Evolutionary conservation across 2,329 filamentous ascomycete species (phyloP), one percentile per base, ranked within the genome.

Genomic region (Hypoxylon sp.): DNA sequence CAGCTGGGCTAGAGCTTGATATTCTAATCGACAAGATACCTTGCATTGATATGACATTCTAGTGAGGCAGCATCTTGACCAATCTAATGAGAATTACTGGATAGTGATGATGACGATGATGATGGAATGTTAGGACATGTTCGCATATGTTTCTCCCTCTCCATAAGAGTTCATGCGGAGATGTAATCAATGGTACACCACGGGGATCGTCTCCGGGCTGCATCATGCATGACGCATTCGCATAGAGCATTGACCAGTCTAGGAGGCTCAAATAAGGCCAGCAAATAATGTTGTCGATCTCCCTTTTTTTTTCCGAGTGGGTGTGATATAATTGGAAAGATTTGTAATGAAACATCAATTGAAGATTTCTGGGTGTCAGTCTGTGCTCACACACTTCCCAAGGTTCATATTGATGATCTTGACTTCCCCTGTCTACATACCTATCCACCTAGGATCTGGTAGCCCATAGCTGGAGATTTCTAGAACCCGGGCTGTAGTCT

Each of bases 321-420:
- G 24, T 55, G 52, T 9, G 67, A 66, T 66, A 71, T 65, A 71
- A 67, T 67, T 71, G 66, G 69, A 67, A 71, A 59, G 19, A 57
- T 69, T 69, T 69, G 69, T 70, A 61, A 71, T 63, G 22, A 57
- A 51, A 60, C 48, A 61, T 55, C 5, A 52, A 57, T 50, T 14
- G 37, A 48, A 42, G 31, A 17, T 24, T 63, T 62, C 37, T 57
- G 60, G 52, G 17, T 31, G 29, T 17, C 44, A 54, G 59, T 51
- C 60, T n/a, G 60, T 64, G 60, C 57, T 46, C n/a, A 24, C 51
- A 50, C 39, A 55, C 24, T 48, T 42, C 14, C 17, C 39, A 44
- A 44, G 39, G 39, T 22, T 31, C 48, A 39, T 26, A 8, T 33
- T 29, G 60, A 47, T 39, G 50, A 65, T 65, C 66, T 37, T 53